Conservation (phyloP, 352 stramenopile genomes). For the Phytophthora fragariae region DNA sequence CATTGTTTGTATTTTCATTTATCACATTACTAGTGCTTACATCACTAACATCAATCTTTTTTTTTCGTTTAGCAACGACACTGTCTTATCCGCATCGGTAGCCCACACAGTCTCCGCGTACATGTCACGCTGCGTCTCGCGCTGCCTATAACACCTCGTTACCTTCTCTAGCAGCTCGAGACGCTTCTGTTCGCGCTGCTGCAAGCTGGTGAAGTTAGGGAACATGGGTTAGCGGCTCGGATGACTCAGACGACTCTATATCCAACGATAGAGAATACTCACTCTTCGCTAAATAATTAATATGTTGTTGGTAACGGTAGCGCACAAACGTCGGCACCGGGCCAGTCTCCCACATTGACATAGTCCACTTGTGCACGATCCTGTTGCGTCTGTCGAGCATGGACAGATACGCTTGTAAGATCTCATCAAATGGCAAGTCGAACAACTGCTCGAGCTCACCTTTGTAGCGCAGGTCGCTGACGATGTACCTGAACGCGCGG, state of each 20-base stretch:
- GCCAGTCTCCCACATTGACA: neutral
- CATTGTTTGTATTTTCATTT: too few species aligned
- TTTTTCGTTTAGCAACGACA: neutral
- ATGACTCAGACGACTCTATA: neutral
- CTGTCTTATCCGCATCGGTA: neutral
- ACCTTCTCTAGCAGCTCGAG: conserved; percentile 5
- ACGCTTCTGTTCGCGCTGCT: conserved; percentile 2
- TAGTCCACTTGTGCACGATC: conserved; percentile 17
- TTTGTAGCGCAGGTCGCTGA: neutral
- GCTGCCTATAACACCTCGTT: neutral
- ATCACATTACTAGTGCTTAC: too few species aligned
- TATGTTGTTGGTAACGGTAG: neutral
- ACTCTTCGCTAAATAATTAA: neutral
- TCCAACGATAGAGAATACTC: neutral
- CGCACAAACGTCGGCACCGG: neutral
- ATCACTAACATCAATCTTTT: neutral
- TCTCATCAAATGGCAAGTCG: conserved; percentile 13
- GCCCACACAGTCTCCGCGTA: conserved; percentile 8
- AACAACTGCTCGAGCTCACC: conserved; percentile 10
- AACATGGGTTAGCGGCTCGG: neutral
- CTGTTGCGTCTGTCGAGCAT: conserved; percentile 1
- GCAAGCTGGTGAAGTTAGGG: conserved; percentile 8
- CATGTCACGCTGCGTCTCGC: conserved; percentile 2
- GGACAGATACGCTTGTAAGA: neutral
- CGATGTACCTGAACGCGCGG: neutral